Base-by-base conservation (phyloP, 2,329 filamentous ascomycete species). In the Nemania sp. region DNA sequence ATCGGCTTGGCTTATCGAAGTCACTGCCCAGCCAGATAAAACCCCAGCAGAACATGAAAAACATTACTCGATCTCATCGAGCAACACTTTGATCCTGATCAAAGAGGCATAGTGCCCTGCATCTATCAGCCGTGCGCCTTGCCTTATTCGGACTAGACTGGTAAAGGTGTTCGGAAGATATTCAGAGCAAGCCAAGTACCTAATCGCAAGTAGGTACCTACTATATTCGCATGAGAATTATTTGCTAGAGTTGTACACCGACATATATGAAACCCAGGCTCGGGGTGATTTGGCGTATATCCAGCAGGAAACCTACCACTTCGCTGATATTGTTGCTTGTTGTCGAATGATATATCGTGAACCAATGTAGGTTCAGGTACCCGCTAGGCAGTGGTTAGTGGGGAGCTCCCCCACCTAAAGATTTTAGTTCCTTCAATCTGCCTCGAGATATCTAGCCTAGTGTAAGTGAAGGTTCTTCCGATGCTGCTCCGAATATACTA, bases 11-110 rank as follows among this genome's bases (percentile, higher is more conserved):
- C 74, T 75, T 72, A 67, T 71, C 69, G 62, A 70, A 71, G 68
- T 53, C 29, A 26, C 65, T 61, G 64, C 65, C 68, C 71, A 47
- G 52, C 61, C 65, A 41, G 59, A 67, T 65, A 68, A 55, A 49
- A 15, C 55, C 56, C 56, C 27, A n/a, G 26, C 45, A 49, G 27
- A 27, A 32, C 45, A 64, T 66, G 57, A 51, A 53, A 74, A 54
- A 54, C 51, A 54, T 77, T 77, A 77, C 67, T 64, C 72, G 73
- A 77, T 77, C 70, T 69, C 74, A 77, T 77, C 75, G 73, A 77
- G 73, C 74, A 76, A 76, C 73, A 64, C 70, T 74, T 74, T 51
- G 54, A 24, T 11, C 43, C 18, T 22, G 24, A 35, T 49, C 27
- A 53, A n/a, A 8, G 26, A n/a, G 27, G 57, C 13, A 20, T 51